These are phyloP conservation scores for Xylaria sp. DNA, from an alignment of 2,329 filamentous ascomycete species.

Conservation along the genomic window DNA sequence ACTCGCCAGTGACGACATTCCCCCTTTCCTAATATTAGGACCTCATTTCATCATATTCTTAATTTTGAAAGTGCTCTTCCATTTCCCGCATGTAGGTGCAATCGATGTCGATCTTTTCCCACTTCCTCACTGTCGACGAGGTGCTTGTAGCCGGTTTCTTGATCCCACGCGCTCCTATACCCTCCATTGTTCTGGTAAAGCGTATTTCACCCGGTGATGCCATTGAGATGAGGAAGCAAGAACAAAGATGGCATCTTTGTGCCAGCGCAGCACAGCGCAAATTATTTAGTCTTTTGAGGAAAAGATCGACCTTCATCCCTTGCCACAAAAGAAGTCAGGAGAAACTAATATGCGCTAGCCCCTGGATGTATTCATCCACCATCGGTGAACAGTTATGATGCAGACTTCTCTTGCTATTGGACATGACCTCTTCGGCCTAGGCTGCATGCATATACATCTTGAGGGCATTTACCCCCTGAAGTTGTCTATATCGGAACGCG, in stretches of 20 bases:
- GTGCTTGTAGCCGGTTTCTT: not conserved
- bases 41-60: constrained; percentile 17
- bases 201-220: constrained; percentile 19
- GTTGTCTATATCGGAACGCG: constrained; percentile 19
- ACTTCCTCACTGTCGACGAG: constrained; percentile 16
- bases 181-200: constrained; percentile 18
- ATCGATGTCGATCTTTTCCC: constrained; percentile 28
- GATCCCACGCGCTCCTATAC: constrained; percentile 24
- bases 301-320: constrained; percentile 23
- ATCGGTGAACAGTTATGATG: constrained; percentile 25
- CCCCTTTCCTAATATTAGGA: not conserved
- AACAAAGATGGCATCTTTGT: not conserved
- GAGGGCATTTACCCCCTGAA: constrained; percentile 35
- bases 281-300: constrained; percentile 4
- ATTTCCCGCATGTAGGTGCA: constrained; percentile 9
- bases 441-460: constrained; percentile 28
- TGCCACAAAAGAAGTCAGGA: not conserved
- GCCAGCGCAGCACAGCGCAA: not conserved
- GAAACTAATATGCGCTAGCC: constrained; percentile 8
- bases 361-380: constrained; percentile 13
- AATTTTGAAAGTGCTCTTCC: constrained; percentile 12
- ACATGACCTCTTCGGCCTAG: constrained; percentile 25
- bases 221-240: constrained; percentile 1
- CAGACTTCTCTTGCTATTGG: constrained; percentile 34
- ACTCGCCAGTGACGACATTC: not conserved